Conservation (phyloP, 208 protist genomes). For the Trypanosoma caninum region DNA sequence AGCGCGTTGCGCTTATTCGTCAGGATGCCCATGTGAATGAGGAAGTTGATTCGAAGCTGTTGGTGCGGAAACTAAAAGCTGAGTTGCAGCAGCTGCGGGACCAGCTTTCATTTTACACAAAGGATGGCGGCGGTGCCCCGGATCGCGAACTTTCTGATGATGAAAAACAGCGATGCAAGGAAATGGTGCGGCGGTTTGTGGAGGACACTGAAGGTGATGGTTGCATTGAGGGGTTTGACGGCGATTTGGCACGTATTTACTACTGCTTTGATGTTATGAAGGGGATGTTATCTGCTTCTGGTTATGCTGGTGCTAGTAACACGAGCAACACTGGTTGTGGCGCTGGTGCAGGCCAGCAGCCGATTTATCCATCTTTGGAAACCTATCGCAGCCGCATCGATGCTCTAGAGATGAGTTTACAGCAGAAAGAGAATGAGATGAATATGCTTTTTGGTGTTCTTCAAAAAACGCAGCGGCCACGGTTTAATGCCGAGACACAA, state of each 20-base stretch:
- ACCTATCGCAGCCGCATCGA: conserved; percentile 47
- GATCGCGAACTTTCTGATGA: conserved; percentile 66
- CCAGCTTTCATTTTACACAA: conserved; percentile 74
- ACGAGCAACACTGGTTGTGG: not conserved
- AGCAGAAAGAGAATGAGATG: conserved; percentile 93
- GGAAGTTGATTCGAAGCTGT: conserved; percentile 85
- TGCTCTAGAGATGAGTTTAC: conserved; percentile 65
- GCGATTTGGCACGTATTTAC: conserved; percentile 84
- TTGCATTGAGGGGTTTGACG: conserved; percentile 69
- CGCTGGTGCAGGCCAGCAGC: not conserved
- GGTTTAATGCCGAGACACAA: conserved; percentile 56
- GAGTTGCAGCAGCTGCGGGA: conserved; percentile 88
- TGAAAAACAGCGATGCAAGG: conserved; percentile 61
- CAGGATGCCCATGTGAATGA: conserved; percentile 88
- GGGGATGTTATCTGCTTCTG: conserved; percentile 41
- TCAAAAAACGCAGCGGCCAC: conserved; percentile 44
- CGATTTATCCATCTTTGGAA: conserved; percentile 9
- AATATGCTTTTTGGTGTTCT: conserved; percentile 85
- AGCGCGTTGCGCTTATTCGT: conserved; percentile 87
- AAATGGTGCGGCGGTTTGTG: conserved; percentile 68
- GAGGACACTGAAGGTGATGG: conserved; percentile 32
- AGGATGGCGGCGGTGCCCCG: conserved; percentile 37
- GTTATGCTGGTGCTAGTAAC: not conserved
- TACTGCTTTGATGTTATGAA: conserved; percentile 85
- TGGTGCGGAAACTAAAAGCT: conserved; percentile 87